Base-by-base conservation (phyloP, 2,329 filamentous ascomycete species). In the Colletotrichum salicis region DNA sequence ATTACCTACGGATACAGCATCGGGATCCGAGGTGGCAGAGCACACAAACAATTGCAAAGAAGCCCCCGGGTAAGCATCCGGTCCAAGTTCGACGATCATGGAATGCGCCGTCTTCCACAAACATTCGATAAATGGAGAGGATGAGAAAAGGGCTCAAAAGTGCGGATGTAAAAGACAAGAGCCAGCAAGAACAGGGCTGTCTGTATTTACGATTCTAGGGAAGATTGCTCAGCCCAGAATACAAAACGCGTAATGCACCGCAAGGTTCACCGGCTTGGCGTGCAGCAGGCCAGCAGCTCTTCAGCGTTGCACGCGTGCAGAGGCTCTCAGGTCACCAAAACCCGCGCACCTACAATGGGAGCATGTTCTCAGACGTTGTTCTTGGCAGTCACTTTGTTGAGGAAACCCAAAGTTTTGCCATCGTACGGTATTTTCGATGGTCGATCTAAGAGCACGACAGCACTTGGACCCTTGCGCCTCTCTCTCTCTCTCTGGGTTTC, bases 361-460 rank as follows among this genome's bases (percentile, higher is more conserved):
- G n/a, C 31, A 24, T 29, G 27, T 58, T 66, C 58, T 56, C 58
- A 68, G 58, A 68, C 58, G n/a, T 37, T 48, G 54, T 65, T 60
- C 55, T 59, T 48, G 45, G 35, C 15, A 29, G 27, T 29, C 27
- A 24, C 15, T 41, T 19, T 55, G 48, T 48, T 67, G 56, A 67
- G 54, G 24, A 45, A 55, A 55, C 64, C 31, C 54, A 37, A 8
- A 54, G 57, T 67, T 67, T 61, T 60, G 31, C 37, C 52, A 22
- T 63, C 31, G 22, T 41, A 37, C 37, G 61, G 41, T 37, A 67
- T 29, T 45, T n/a, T n/a, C 31, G 33, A 41, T 48, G 62, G 33
- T 35, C 22, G 13, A 22, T 54, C 45, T 54, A 8, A 8, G 31
- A 45, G 27, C 48, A 37, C 37, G n/a, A 48, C 41, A 19, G 41